These are phyloP conservation scores for Colletotrichum eleusines DNA, from an alignment of 2,329 filamentous ascomycete species.

Conservation along the genomic window DNA sequence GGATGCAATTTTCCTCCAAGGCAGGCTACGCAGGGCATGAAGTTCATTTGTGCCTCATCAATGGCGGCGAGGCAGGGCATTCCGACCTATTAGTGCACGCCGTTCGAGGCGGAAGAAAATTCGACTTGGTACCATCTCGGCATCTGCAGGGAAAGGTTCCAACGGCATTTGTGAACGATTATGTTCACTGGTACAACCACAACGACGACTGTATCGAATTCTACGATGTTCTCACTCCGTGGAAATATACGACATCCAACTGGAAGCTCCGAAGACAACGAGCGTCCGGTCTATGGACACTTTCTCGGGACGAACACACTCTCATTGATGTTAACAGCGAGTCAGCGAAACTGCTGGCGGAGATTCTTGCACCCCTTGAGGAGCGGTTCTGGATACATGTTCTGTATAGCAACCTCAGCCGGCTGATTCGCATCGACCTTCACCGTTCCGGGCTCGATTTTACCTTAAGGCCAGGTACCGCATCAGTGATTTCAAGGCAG, in stretches of 20 bases:
- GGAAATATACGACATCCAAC: slow-evolving; percentile 41
- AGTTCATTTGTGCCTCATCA: slow-evolving; percentile 44
- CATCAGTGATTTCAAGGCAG: slow-evolving; percentile 55
- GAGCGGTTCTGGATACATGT: too few relatives aligned
- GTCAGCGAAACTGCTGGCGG: too few relatives aligned
- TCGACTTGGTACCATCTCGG: too few relatives aligned
- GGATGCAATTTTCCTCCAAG: slow-evolving; percentile 57
- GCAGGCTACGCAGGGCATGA: slow-evolving; percentile 44
- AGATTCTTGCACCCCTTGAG: too few relatives aligned
- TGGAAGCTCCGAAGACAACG: slow-evolving; percentile 12
- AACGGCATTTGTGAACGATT: slow-evolving; percentile 52
- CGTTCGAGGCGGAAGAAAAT: too few relatives aligned
- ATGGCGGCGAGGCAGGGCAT: neutral
- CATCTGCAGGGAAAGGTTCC: slow-evolving; percentile 46
- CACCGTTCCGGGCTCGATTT: too few relatives aligned
- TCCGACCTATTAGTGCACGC: neutral
- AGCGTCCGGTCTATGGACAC: neutral
- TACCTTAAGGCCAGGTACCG: too few relatives aligned
- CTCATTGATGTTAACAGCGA: neutral
- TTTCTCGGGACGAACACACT: neutral
- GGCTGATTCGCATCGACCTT: too few relatives aligned
- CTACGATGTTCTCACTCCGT: slow-evolving; percentile 45
- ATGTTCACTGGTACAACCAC: slow-evolving; percentile 61
- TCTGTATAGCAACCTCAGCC: too few relatives aligned
- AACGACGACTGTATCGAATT: slow-evolving; percentile 49